These are phyloP conservation scores for Prinsepia uniflora DNA, from an alignment of 306 rosid genomes.

Conservation along the genomic window DNA sequence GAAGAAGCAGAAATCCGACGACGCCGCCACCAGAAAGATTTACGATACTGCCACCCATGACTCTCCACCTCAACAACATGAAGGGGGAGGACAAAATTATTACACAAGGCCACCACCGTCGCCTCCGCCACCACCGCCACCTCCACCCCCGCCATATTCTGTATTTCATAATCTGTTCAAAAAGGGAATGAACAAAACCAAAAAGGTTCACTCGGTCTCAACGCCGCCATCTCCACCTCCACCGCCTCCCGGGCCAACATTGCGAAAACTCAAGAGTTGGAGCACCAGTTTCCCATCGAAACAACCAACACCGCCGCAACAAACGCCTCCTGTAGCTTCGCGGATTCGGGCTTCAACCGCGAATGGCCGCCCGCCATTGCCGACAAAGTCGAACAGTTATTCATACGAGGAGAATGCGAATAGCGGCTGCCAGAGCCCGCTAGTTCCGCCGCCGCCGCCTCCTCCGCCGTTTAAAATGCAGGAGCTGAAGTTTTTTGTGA, in stretches of 20 bases:
- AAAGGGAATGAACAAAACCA: conserved; percentile 51
- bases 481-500: conserved; percentile 41
- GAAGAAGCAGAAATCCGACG: conserved; percentile 45
- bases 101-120: conserved; percentile 34
- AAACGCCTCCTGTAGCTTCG: conserved; percentile 15
- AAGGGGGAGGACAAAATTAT: background rate
- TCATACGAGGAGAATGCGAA: conserved; percentile 24
- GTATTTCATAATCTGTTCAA: conserved; percentile 59
- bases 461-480: conserved; percentile 54
- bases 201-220: conserved; percentile 57
- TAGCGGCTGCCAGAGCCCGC: conserved; percentile 48
- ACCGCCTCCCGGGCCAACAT: conserved; percentile 33
- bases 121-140: conserved; percentile 65
- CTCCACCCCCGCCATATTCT: conserved; percentile 56
- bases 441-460: conserved; percentile 52
- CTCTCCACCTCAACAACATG: conserved; percentile 13
- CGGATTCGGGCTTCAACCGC: conserved; percentile 11
- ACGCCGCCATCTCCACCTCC: conserved; percentile 36
- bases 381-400: conserved; percentile 28
- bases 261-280: conserved; percentile 27
- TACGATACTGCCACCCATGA: conserved; percentile 19
- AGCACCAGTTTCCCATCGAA: background rate
- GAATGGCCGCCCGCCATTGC: conserved; percentile 56
- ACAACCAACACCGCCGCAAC: conserved; percentile 33
- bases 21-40: conserved; percentile 8